phyloP scores from a whole-genome alignment of 805 yeast species.

The Suhomyces sp. region DNA sequence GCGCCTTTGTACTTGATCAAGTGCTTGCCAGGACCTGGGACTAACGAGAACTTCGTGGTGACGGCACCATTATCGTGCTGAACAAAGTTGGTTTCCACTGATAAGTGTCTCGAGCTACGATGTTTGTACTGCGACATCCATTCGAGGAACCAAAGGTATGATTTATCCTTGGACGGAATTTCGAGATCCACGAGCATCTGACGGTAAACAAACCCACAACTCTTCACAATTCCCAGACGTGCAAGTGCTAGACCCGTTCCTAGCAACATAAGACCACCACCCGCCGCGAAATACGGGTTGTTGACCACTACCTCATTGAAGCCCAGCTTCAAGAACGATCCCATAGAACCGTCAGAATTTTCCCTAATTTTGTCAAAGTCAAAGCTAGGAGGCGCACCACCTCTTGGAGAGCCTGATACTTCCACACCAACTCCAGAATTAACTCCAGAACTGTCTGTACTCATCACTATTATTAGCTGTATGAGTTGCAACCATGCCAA shows the following conservation, averaged over 20 bases:
- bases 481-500: neutral
- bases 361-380: constrained; percentile 35
- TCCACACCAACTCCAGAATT: neutral
- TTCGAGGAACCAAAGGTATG: constrained; percentile 90
- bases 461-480: neutral
- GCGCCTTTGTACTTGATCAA: constrained; percentile 83
- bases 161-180: constrained; percentile 88
- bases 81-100: constrained; percentile 81
- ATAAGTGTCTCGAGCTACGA: constrained; percentile 74
- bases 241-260: constrained; percentile 87
- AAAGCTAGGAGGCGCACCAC: constrained; percentile 13
- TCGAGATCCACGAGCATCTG: constrained; percentile 89
- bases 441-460: neutral
- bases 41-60: constrained; percentile 80
- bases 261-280: constrained; percentile 93
- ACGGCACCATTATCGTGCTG: constrained; percentile 94
- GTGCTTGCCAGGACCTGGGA: constrained; percentile 97
- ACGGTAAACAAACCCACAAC: constrained; percentile 69
- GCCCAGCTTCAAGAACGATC: constrained; percentile 35
- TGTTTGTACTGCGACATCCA: constrained; percentile 90
- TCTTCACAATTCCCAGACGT: constrained; percentile 61
- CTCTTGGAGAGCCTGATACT: neutral
- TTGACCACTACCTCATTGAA: constrained; percentile 54
- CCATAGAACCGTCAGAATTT: constrained; percentile 36
- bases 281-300: constrained; percentile 97